phyloP scores from a whole-genome alignment of 306 rosid genomes.

The Dryas alaskensis region DNA sequence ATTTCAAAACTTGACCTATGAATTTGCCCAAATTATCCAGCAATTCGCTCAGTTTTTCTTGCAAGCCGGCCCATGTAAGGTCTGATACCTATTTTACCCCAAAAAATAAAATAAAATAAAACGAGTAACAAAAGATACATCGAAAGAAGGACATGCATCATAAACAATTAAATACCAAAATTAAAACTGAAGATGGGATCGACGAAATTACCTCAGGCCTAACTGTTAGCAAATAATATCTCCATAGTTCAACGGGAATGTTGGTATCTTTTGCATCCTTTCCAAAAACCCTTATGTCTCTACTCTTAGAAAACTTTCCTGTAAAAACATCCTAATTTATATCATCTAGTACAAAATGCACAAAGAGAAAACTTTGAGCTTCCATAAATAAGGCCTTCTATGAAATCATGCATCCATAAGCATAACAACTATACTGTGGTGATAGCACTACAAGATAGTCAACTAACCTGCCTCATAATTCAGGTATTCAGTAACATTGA shows the following conservation, averaged over 20 bases:
- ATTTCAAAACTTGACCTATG: constrained; percentile 82
- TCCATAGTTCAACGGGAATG: constrained; percentile 95
- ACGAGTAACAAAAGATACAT: neutral
- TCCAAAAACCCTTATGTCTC: constrained; percentile 90
- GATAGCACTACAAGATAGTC: neutral
- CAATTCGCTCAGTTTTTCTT: constrained; percentile 87
- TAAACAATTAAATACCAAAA: constrained; percentile 14
- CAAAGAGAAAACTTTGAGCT: neutral
- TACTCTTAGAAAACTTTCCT: constrained; percentile 98
- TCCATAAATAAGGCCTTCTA: neutral
- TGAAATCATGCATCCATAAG: neutral
- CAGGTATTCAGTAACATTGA: constrained; percentile 93
- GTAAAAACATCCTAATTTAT: constrained; percentile 10
- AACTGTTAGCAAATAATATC: constrained; percentile 90
- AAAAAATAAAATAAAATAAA: neutral
- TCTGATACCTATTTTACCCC: constrained; percentile 66
- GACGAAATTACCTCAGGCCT: constrained; percentile 80
- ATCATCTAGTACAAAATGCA: neutral
- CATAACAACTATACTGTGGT: neutral
- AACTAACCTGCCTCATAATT: constrained; percentile 84
- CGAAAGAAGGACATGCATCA: neutral
- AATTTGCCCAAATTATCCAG: constrained; percentile 92
- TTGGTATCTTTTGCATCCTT: constrained; percentile 91
- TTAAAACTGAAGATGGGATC: neutral
- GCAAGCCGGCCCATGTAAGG: constrained; percentile 88